Evolutionary conservation across 2,329 filamentous ascomycete genomes (phyloP), one percentile per base, ranked within the genome.

Genomic region (Ophiocordyceps camponoti-leonardi): DNA sequence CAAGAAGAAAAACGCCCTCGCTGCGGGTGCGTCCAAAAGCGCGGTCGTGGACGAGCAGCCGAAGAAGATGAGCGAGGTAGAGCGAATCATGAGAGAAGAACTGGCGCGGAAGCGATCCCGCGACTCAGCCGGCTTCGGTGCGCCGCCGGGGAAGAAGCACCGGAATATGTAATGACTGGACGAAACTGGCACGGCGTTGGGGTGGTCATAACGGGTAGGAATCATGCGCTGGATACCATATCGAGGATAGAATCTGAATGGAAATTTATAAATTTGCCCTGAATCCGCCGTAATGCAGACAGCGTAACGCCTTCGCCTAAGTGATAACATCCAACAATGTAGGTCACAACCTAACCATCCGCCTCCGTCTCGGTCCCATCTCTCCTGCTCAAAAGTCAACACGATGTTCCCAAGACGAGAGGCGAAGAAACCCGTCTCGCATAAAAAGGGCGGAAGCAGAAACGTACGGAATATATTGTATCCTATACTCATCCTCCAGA

Each of bases 71-170:
- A 90, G 83, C 55, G 86, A 93, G 58, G 82, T 81, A 3, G 86
- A 90, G 63, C 74, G 82, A 45, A 93, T 92, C 55, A 94, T 94
- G 87, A 85, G 82, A 61, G 81, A 84, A 54, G 83, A 88, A 57
- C 72, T 86, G 62, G 82, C 86, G 53, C 70, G 73, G 51, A 87
- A 86, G 58, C 69, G 80, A 46, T 62, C 69, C 31, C 67, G 75
- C 43, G 72, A 68, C 11, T 58, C 58, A 4, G 61, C 60, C 1
- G 69, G 70, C 0, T 67, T 68, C 45, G 64, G 63, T 18, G 68
- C 68, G 42, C 60, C 65, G 7, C 62, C 67, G 1, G 62, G 63
- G 43, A 79, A 80, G 63, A 75, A 72, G 54, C 72, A 67, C 48
- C 68, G 65, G 50, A 68, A 48, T 18, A 52, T 44, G 35, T 61